A percentile compares a stretch with the other conserved stretches of the same genome.
These are phyloP conservation scores for Trichodelitschia bisporula DNA, from an alignment of 495 filamentous ascomycete genomes.

Conservation along the genomic window DNA sequence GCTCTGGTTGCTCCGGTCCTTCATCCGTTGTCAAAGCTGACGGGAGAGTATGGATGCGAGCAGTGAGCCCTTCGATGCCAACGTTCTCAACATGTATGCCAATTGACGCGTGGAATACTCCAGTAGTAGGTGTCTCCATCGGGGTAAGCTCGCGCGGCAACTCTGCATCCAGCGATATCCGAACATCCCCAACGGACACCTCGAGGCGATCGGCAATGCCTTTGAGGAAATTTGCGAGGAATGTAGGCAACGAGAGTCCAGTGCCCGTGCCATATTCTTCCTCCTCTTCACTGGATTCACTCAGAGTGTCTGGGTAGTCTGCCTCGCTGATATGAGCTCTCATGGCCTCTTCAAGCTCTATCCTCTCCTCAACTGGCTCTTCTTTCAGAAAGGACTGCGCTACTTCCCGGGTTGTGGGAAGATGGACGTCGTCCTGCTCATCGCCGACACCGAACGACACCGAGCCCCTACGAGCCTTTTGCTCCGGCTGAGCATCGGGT, in stretches of 20 bases:
- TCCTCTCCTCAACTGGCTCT: slow-evolving; percentile 49
- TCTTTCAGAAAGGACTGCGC: slow-evolving; percentile 71
- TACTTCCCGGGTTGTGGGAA: slow-evolving; percentile 61
- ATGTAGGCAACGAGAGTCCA: slow-evolving; percentile 46
- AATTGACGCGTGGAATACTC: background rate
- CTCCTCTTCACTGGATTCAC: slow-evolving; percentile 29
- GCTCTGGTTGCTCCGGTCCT: too few species aligned
- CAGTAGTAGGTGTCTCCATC: background rate
- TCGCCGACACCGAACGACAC: slow-evolving; percentile 9
- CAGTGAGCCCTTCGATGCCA: slow-evolving; percentile 37
- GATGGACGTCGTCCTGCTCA: slow-evolving; percentile 17
- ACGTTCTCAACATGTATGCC: slow-evolving; percentile 26
- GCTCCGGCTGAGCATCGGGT: slow-evolving; percentile 3
- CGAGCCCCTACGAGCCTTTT: slow-evolving; percentile 1
- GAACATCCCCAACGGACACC: slow-evolving; percentile 34
- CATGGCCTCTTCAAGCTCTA: slow-evolving; percentile 53
- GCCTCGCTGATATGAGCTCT: slow-evolving; percentile 27
- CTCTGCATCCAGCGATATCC: slow-evolving; percentile 14
- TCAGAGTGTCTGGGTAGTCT: slow-evolving; percentile 5
- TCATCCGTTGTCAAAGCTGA: too few species aligned
- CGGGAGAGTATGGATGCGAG: too few species aligned
- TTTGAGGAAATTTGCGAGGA: slow-evolving; percentile 61
- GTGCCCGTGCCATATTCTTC: slow-evolving; percentile 51
- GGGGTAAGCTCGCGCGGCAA: background rate
- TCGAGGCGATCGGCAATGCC: slow-evolving; percentile 61